Conservation (phyloP, 352 stramenopile genomes). For the Phytophthora pluvialis region DNA sequence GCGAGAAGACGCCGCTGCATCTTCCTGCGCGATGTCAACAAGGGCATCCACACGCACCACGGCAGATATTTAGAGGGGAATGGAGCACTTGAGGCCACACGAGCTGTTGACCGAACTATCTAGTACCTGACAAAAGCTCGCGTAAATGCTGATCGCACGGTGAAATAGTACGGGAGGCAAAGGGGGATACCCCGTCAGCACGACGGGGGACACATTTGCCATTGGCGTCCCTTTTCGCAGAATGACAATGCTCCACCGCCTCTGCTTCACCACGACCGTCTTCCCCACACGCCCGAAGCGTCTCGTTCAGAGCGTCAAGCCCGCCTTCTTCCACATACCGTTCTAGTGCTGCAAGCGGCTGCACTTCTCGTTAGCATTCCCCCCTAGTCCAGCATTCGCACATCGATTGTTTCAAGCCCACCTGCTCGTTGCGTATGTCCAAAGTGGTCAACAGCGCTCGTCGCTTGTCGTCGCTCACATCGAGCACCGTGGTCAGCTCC, state of each 20-base stretch:
- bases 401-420: neutral
- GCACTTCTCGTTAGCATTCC: neutral
- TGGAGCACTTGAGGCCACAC: too few species aligned
- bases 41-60: neutral
- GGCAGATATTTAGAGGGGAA: too few species aligned
- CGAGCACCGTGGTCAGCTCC: neutral
- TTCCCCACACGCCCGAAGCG: neutral
- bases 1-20: neutral
- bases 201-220: neutral
- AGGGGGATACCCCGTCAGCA: neutral
- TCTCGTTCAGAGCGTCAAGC: slow-evolving; percentile 6
- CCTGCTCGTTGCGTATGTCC: slow-evolving; percentile 15
- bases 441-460: slow-evolving; percentile 5
- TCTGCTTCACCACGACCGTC: neutral
- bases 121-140: slow-evolving; percentile 14
- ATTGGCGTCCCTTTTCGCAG: slow-evolving; percentile 1
- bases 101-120: neutral
- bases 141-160: slow-evolving; percentile 10
- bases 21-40: slow-evolving; percentile 6
- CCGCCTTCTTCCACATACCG: slow-evolving; percentile 20
- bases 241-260: neutral
- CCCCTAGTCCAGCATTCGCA: neutral
- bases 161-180: neutral
- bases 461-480: slow-evolving; percentile 5
- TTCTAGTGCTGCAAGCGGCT: slow-evolving; percentile 21